Conservation (phyloP, 768 basidiomycete species). For the Phlebiopsis flavidoalba region DNA sequence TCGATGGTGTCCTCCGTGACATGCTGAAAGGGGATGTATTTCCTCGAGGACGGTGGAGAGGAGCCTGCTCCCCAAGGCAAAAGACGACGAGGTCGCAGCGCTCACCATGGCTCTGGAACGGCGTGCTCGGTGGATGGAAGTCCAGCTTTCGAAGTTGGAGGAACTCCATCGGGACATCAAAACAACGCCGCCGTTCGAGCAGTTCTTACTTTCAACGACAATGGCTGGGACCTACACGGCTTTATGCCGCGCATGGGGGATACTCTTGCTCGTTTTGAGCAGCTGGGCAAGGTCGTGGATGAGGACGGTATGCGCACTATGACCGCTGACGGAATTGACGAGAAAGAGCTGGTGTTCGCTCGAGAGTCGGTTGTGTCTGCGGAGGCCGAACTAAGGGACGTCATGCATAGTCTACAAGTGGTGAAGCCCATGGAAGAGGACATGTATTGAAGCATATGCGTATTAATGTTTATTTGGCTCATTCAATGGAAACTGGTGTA, state of each 20-base stretch:
- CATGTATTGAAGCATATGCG: conserved; percentile 4
- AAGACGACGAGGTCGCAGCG: conserved; percentile 82
- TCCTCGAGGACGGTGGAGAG: conserved; percentile 66
- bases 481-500: too few relatives aligned
- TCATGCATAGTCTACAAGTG: conserved; percentile 62
- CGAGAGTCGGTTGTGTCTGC: conserved; percentile 68
- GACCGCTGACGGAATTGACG: conserved; percentile 65
- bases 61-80: conserved; percentile 55
- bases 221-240: conserved; percentile 70
- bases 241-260: conserved; percentile 69
- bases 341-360: conserved; percentile 65
- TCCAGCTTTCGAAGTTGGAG: conserved; percentile 83
- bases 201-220: conserved; percentile 79
- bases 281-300: conserved; percentile 43
- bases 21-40: conserved; percentile 89
- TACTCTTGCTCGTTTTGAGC: conserved; percentile 64
- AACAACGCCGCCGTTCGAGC: conserved; percentile 82
- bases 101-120: conserved; percentile 80
- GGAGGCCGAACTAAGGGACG: conserved; percentile 69
- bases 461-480: too few relatives aligned
- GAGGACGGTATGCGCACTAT: conserved; percentile 47
- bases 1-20: conserved; percentile 79
- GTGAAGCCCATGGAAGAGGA: conserved; percentile 43
- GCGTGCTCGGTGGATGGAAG: conserved; percentile 93
- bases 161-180: conserved; percentile 88